Evolutionary conservation across 1,284 basidiomycete genomes (phyloP), one percentile per base, ranked within the genome.

Genomic region (Malassezia vespertilionis): DNA sequence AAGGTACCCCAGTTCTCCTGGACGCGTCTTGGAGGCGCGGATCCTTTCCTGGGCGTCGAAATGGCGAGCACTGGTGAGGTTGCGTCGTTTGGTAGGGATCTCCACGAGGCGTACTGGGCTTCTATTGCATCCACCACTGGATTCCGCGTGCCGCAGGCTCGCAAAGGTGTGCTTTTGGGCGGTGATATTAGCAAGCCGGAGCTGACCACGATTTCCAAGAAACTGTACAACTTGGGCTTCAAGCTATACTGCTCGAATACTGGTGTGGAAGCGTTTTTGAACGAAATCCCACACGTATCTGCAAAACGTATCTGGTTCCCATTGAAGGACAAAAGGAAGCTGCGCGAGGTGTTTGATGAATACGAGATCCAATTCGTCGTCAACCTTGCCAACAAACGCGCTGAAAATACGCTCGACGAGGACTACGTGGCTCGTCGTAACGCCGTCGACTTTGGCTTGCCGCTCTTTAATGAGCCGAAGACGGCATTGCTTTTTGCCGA

Each of bases 31-130:
- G 76, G 75, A 14, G 88, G 88, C 54, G 90, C 91, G 14, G 91
- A 96, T 75, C 93, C 91, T 24, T 46, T 42, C 28, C 21, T 41
- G 41, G 38, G 26, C 41, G 40, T 71, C 83, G 88, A 96, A 76
- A 97, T 97, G 93, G 89, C 91, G 0, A 90, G 86, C 63, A 97
- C 93, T 5, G 93, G 91, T 45, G 91, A 97, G 73, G 88, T 97
- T 17, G 93, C 93, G n/a, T 83, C 85, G 57, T 97, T 97, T 70
- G 93, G 91, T 36, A 80, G 81, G 67, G 85, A 95, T 69, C 76
- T 96, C 32, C 82, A 90, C 66, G 93, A 97, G 73, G 93, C 91
- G 9, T 96, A 95, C 74, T 96, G 90, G 91, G 82, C 86, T 7
- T 82, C 85, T 8, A 76, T 89, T 28, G 80, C 84, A 42, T 86